Evolutionary conservation across 164 flowering plant genomes (phyloP).

Genomic region (Nymphaea colorata): DNA sequence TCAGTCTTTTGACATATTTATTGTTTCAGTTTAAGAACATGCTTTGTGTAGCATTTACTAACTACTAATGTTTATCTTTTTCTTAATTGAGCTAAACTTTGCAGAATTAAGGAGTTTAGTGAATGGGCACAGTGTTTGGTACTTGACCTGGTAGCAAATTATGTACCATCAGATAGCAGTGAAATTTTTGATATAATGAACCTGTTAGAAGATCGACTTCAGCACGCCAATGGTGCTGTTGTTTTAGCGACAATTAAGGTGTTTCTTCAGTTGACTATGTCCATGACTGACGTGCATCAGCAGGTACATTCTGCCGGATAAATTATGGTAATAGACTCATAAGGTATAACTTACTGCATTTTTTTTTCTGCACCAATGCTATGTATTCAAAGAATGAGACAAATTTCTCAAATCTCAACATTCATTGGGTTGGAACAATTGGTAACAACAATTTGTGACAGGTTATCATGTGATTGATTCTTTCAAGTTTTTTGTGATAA

Average conservation of each 20-base stretch:
- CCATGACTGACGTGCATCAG: constrained; percentile 98
- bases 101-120: constrained; percentile 89
- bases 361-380: too few relatives aligned
- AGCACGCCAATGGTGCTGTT: constrained; percentile 98
- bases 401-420: too few relatives aligned
- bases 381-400: too few relatives aligned
- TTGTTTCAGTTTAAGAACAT: neutral
- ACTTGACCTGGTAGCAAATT: constrained; percentile 78
- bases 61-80: neutral
- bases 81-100: constrained; percentile 3
- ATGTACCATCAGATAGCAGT: constrained; percentile 79
- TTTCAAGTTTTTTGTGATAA: too few relatives aligned
- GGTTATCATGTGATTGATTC: too few relatives aligned
- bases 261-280: constrained; percentile 85
- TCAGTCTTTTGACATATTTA: neutral
- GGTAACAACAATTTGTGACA: too few relatives aligned
- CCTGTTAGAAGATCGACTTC: constrained; percentile 98
- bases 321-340: too few relatives aligned
- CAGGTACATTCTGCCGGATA: constrained; percentile 38
- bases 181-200: constrained; percentile 98
- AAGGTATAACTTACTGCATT: too few relatives aligned
- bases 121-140: constrained; percentile 99
- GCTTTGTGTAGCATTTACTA: neutral
- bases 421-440: too few relatives aligned
- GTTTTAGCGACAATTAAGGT: constrained; percentile 87